Percentiles rank a stretch among this genome's conserved stretches.
Evolutionary conservation across 306 rosid genomes (phyloP).

Genomic region (Acacia acuminata): DNA sequence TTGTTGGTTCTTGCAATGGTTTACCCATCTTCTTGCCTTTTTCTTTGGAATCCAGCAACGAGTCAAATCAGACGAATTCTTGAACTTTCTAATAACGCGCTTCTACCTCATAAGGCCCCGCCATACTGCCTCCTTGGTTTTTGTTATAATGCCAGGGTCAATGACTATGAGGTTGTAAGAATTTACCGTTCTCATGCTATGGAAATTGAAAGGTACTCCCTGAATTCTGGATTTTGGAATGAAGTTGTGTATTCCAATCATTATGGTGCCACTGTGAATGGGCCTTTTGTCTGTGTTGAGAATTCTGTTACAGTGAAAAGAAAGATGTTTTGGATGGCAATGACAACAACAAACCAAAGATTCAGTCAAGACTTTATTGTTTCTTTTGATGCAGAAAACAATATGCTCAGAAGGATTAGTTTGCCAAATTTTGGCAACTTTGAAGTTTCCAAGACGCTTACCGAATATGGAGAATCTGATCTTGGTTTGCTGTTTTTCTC

Average conservation of each 20-base stretch:
- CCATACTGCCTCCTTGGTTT: too few relatives aligned
- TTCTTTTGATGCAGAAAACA: conserved; percentile 1
- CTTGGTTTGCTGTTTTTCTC: too few relatives aligned
- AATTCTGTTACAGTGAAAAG: conserved; percentile 15
- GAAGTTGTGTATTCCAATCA: conserved; percentile 16
- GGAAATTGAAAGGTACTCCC: conserved; percentile 18
- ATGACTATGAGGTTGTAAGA: conserved; percentile 30
- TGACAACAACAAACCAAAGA: conserved; percentile 24
- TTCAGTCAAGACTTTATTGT: conserved; percentile 25
- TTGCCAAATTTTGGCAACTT: background rate
- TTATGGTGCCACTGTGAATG: conserved; percentile 13
- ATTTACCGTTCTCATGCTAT: conserved; percentile 27
- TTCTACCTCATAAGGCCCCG: too few relatives aligned
- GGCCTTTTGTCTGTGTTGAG: conserved; percentile 38
- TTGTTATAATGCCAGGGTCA: background rate
- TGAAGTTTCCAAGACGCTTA: conserved; percentile 24
- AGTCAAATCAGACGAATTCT: too few relatives aligned
- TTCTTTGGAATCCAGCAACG: too few relatives aligned
- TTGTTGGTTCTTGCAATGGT: conserved; percentile 38
- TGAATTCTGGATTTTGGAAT: conserved; percentile 22
- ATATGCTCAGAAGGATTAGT: conserved; percentile 13
- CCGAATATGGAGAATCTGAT: too few relatives aligned
- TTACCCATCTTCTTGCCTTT: background rate
- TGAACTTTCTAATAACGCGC: too few relatives aligned
- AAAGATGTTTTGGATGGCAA: conserved; percentile 37